Evolutionary conservation across 768 basidiomycete species (phyloP).

Genomic region (Serpula lacrymans): DNA sequence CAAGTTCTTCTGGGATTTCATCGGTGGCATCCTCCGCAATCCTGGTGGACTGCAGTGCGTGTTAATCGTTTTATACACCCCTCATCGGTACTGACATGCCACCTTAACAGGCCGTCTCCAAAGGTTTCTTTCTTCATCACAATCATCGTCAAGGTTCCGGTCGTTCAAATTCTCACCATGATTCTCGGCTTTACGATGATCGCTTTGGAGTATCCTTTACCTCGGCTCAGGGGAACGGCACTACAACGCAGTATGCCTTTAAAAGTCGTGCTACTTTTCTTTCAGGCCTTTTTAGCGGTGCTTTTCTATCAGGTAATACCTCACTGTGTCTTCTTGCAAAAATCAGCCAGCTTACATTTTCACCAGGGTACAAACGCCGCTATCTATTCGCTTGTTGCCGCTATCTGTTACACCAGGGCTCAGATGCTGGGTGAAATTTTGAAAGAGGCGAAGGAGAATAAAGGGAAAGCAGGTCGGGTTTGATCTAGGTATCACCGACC

Average conservation of each 20-base stretch:
- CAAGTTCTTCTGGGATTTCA: slow-evolving; percentile 97
- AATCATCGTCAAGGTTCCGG: slow-evolving; percentile 73
- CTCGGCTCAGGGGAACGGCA: slow-evolving; percentile 48
- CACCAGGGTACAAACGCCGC: slow-evolving; percentile 81
- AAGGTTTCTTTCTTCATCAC: slow-evolving; percentile 60
- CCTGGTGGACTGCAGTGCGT: slow-evolving; percentile 81
- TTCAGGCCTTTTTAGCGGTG: slow-evolving; percentile 60
- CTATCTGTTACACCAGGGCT: slow-evolving; percentile 64
- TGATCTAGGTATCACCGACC: no score
- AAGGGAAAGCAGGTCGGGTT: slow-evolving; percentile 54
- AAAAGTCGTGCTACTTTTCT: slow-evolving; percentile 57
- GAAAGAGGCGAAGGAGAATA: slow-evolving; percentile 60
- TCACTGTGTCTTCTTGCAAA: neutral
- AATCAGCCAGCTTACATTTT: slow-evolving; percentile 3
- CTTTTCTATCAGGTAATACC: slow-evolving; percentile 75
- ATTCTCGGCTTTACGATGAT: slow-evolving; percentile 56
- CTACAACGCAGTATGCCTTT: slow-evolving; percentile 66
- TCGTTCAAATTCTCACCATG: slow-evolving; percentile 70
- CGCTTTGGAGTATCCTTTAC: slow-evolving; percentile 70
- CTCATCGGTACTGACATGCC: no score
- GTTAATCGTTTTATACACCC: neutral
- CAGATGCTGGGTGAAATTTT: slow-evolving; percentile 66
- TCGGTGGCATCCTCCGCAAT: slow-evolving; percentile 73
- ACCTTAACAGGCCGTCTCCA: slow-evolving; percentile 49
- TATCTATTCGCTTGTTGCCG: slow-evolving; percentile 75